Evolutionary conservation across 345 rosid genomes (phyloP).

Genomic region (Populus deltoides): DNA sequence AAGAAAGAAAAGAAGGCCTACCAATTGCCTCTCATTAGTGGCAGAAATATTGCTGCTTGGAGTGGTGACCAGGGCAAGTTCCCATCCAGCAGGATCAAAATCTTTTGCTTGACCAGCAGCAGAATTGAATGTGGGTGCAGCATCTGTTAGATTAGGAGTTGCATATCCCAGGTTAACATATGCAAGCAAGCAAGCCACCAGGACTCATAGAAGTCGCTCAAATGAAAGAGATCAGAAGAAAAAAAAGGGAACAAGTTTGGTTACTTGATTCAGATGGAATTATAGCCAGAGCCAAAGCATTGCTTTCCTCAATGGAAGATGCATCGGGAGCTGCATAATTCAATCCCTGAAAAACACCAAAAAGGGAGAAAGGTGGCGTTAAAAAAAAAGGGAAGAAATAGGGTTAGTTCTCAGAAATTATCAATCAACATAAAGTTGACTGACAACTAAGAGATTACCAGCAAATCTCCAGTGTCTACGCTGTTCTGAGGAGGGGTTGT

Average conservation of each 20-base stretch:
- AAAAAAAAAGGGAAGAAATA: not conserved
- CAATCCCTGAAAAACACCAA: slow-evolving; percentile 55
- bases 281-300: slow-evolving; percentile 92
- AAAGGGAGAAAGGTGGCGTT: not conserved
- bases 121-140: slow-evolving; percentile 48
- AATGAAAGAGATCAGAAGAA: not conserved
- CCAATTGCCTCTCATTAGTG: slow-evolving; percentile 80
- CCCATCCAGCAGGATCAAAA: slow-evolving; percentile 95
- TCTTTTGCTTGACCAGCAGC: slow-evolving; percentile 51
- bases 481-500: slow-evolving; percentile 54
- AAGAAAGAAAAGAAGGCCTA: slow-evolving; percentile 26
- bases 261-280: slow-evolving; percentile 63
- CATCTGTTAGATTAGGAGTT: slow-evolving; percentile 32
- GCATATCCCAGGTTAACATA: not conserved
- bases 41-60: slow-evolving; percentile 76
- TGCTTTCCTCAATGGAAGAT: slow-evolving; percentile 73
- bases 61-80: slow-evolving; percentile 78
- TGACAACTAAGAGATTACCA: slow-evolving; percentile 45
- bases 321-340: slow-evolving; percentile 49
- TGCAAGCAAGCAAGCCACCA: not conserved
- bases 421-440: not conserved
- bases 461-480: slow-evolving; percentile 67
- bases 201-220: not conserved
- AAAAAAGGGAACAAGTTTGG: not conserved
- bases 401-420: not conserved